These are phyloP conservation scores for Fusarium tricinctum DNA, from an alignment of 2,329 filamentous ascomycete species.

Conservation along the genomic window DNA sequence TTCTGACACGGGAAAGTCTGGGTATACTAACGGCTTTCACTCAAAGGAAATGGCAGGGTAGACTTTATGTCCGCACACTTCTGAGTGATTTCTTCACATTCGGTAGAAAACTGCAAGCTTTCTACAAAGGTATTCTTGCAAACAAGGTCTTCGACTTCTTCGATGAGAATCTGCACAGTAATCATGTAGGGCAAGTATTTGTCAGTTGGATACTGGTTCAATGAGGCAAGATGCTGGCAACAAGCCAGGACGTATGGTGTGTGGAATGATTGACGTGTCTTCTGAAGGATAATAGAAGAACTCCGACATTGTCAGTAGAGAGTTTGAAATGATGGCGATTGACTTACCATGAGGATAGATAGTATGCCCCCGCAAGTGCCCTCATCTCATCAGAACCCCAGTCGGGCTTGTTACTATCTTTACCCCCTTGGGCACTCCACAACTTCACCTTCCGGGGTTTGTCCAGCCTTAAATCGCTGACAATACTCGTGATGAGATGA, in stretches of 20 bases:
- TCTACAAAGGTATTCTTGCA: background rate
- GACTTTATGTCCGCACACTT: conserved; percentile 39
- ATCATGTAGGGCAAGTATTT: conserved; percentile 48
- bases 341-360: conserved; percentile 50
- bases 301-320: conserved; percentile 20
- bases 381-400: conserved; percentile 50
- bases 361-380: conserved; percentile 50
- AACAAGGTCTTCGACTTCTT: conserved; percentile 47
- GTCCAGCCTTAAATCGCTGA: conserved; percentile 52
- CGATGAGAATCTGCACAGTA: conserved; percentile 45
- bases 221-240: conserved; percentile 41
- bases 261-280: conserved; percentile 46
- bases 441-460: conserved; percentile 43
- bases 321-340: accelerated
- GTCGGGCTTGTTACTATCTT: conserved; percentile 39
- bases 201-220: conserved; percentile 40
- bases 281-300: conserved; percentile 52
- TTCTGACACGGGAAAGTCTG: accelerated
- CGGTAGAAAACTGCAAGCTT: conserved; percentile 11
- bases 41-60: conserved; percentile 45
- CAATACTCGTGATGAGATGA: conserved; percentile 50
- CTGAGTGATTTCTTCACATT: conserved; percentile 26
- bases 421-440: conserved; percentile 46
- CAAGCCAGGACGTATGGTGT: conserved; percentile 45
- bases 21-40: conserved; percentile 48